Evolutionary conservation across 257 asterid species (phyloP).

Genomic region (Solanum piurae): DNA sequence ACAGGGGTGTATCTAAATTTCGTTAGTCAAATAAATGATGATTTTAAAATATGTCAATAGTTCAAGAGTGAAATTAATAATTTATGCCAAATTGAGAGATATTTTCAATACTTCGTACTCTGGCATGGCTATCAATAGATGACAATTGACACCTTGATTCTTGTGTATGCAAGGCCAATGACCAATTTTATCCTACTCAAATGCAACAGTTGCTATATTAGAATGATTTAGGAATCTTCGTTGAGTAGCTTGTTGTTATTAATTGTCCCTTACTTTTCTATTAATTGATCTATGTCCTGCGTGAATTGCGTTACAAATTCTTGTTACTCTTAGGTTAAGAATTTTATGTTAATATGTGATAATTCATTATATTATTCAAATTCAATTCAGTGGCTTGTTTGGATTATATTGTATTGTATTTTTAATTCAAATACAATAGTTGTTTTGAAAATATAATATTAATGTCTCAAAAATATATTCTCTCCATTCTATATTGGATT

Average conservation of each 20-base stretch:
- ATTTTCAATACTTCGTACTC: too few relatives aligned
- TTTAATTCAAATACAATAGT: too few relatives aligned
- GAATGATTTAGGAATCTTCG: neutral
- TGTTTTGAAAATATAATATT: too few relatives aligned
- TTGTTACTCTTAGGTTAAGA: too few relatives aligned
- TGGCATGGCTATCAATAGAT: neutral
- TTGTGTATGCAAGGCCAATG: neutral
- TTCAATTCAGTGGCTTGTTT: too few relatives aligned
- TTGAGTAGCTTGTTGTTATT: neutral
- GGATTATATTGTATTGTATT: too few relatives aligned
- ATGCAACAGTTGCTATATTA: neutral
- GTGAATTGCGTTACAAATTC: neutral
- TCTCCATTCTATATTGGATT: too few relatives aligned
- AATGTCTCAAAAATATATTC: too few relatives aligned
- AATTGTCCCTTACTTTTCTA: neutral
- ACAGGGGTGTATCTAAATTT: neutral
- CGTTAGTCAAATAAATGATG: accelerated
- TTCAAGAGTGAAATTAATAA: accelerated
- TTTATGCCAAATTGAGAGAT: too few relatives aligned
- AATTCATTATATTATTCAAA: too few relatives aligned
- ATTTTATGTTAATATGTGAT: too few relatives aligned
- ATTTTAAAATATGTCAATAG: too few relatives aligned
- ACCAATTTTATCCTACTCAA: neutral
- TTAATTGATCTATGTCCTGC: neutral
- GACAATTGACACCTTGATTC: neutral